Base-by-base conservation (phyloP, 352 stramenopile genomes). In the Pythium aphanidermatum region DNA sequence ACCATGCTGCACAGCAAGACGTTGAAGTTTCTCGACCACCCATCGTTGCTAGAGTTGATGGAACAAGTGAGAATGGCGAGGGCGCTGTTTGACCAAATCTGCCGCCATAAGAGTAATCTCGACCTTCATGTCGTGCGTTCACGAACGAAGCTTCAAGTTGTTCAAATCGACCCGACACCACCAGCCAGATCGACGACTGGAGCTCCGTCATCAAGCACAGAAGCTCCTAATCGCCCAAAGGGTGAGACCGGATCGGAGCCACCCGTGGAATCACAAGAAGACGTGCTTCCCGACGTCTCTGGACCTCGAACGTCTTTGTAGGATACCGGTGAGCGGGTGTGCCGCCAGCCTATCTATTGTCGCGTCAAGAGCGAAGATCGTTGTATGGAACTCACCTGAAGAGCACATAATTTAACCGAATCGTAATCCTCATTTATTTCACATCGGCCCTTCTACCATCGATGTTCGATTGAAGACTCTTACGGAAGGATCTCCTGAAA, bases 21-120 rank as follows among this genome's bases (percentile, higher is more conserved):
- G 33, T 55, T 84, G 53, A 81, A 81, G 40, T 58, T 75, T 14
- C 49, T 81, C 20, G 67, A 81, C 2, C 42, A 59, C 9, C 72
- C 72, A 12, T 64, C 54, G 39, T 32, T 77, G 13, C 40, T 60
- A 16, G 72, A 84, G 36, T 37, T 84, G 6, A n/a, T 68, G 9
- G 60, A 79, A 29, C 56, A 84, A 26, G 48, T 84, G 29, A 46
- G 51, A 23, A 61, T 84, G 54, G 61, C 60, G 5, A 46, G 38
- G 23, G 25, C 40, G 9, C 53, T 76, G 35, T 74, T 63, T 36
- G 57, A 68, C 7, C 54, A 63, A 23, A 66, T 81, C 44, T 77
- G 66, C 47, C 56, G 37, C 14, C 63, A 77, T 34, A 48, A 57
- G 11, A 44, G 54, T 19, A 65, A 60, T 10, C 39, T 82, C 42